These are phyloP conservation scores for Sporobolomyces phaffii DNA, from an alignment of 768 basidiomycete genomes.

Conservation along the genomic window DNA sequence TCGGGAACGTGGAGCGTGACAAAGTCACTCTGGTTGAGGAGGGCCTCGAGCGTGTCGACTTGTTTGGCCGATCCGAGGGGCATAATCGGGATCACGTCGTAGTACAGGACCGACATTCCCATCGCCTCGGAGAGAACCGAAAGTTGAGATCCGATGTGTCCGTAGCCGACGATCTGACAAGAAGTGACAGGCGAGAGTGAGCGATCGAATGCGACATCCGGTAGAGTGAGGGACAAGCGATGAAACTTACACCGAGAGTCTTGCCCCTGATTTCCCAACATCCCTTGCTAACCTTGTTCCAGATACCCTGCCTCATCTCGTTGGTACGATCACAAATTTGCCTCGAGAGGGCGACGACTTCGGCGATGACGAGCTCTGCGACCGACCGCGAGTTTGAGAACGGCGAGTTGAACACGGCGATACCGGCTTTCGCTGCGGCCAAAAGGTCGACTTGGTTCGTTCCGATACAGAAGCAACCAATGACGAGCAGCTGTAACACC, in stretches of 20 bases:
- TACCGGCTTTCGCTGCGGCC: constrained; percentile 75
- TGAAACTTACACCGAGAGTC: constrained; percentile 61
- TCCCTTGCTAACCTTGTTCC: constrained; percentile 98
- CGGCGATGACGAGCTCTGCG: constrained; percentile 91
- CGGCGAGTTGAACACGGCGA: constrained; percentile 98
- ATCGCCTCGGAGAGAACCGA: constrained; percentile 94
- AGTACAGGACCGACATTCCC: constrained; percentile 90
- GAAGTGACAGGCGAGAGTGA: too few species aligned
- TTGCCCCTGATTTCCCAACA: constrained; percentile 99
- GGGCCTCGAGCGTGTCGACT: constrained; percentile 66
- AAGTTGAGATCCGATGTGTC: constrained; percentile 95
- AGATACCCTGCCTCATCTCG: constrained; percentile 81
- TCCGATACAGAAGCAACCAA: constrained; percentile 99
- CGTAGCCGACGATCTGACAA: constrained; percentile 77
- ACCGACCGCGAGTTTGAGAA: constrained; percentile 85
- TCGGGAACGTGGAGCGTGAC: constrained; percentile 96
- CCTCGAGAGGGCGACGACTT: constrained; percentile 86
- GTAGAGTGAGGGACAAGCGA: not conserved
- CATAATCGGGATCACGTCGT: constrained; percentile 95
- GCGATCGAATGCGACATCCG: too few species aligned
- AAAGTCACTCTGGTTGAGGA: constrained; percentile 79
- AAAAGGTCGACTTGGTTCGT: constrained; percentile 92
- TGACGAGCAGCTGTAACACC: constrained; percentile 89
- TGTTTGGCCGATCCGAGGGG: constrained; percentile 89
- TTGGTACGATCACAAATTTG: constrained; percentile 82